Evolutionary conservation across 2,329 filamentous ascomycete genomes (phyloP).

Genomic region (Trichoderma atroviride): DNA sequence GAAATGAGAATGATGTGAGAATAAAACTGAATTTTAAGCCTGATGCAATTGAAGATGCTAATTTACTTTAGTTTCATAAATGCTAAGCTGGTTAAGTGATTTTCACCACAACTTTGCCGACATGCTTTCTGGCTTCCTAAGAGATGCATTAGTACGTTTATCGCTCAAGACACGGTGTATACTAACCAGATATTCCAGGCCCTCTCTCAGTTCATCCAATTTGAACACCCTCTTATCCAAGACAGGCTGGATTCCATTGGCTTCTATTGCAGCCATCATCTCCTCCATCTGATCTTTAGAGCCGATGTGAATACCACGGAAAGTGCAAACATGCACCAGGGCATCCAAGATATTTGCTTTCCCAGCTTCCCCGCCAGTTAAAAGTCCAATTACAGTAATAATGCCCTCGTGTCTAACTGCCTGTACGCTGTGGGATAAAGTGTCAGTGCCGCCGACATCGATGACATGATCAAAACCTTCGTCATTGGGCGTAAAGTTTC

Average conservation of each 20-base stretch:
- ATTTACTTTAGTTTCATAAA: neutral
- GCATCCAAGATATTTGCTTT: neutral
- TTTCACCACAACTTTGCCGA: neutral
- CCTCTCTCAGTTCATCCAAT: neutral
- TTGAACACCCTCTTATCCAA: neutral
- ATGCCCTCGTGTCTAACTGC: neutral
- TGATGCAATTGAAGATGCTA: neutral
- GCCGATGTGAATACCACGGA: neutral
- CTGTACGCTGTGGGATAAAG: neutral
- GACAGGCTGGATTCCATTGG: neutral
- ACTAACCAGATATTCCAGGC: neutral
- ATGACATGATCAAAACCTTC: neutral
- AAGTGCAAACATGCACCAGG: neutral
- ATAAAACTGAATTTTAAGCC: neutral
- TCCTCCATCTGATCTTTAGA: neutral
- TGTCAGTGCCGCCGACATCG: neutral
- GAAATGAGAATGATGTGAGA: neutral
- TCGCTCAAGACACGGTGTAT: neutral
- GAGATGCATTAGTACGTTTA: neutral
- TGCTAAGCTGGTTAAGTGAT: neutral
- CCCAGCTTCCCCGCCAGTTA: neutral
- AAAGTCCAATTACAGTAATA: neutral
- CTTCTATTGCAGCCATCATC: slow-evolving; percentile 6
- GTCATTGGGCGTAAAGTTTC: neutral
- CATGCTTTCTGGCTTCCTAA: slow-evolving; percentile 1